Evolutionary conservation across 2,329 filamentous ascomycete genomes (phyloP), one percentile per base, ranked within the genome.

Genomic region (Botrytis galanthina): DNA sequence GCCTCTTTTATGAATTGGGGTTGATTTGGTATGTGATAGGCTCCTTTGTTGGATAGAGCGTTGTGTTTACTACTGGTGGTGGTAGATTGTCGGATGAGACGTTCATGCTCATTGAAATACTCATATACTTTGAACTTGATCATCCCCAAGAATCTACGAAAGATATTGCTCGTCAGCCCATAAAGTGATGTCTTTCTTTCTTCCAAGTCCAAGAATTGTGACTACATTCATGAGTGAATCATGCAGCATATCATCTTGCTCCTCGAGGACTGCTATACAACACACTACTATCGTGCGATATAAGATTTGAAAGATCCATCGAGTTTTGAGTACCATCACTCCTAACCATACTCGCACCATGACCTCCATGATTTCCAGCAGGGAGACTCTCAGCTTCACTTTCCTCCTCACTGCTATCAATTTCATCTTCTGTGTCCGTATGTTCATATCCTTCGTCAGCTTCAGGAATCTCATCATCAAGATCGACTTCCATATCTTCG

Each of bases 41-140:
- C 8, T 4, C 14, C 20, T 37, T 67, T 5, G 18, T 6, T 16
- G 26, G 18, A 29, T 2, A 37, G 4, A 1, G 14, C 14, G 18
- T 54, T 51, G 26, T 39, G 46, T 75, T 44, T 10, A 26, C 37
- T 63, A 61, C 74, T n/a, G 71, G 70, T 39, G 73, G n/a, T 71
- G 39, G 71, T 54, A 72, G 26, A 46, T 77, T 29, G 77, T 75
- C 6, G 79, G 77, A 73, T 80, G 77, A 78, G 32, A 73, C 75
- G 77, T 78, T 88, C 64, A 78, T 79, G 88, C 66, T 84, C 90
- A 75, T 93, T 93, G 73, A 91, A 86, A 78, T 94, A 91, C 78
- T 96, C 78, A 93, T 91, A 0, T 57, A 93, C 92, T 80, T 98
- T 94, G 80, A 98, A 94, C 70, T 95, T 90, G 76, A 99, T 96